phyloP scores from a whole-genome alignment of 2,329 filamentous ascomycete genomes.

The Aspergillus chevalieri region DNA sequence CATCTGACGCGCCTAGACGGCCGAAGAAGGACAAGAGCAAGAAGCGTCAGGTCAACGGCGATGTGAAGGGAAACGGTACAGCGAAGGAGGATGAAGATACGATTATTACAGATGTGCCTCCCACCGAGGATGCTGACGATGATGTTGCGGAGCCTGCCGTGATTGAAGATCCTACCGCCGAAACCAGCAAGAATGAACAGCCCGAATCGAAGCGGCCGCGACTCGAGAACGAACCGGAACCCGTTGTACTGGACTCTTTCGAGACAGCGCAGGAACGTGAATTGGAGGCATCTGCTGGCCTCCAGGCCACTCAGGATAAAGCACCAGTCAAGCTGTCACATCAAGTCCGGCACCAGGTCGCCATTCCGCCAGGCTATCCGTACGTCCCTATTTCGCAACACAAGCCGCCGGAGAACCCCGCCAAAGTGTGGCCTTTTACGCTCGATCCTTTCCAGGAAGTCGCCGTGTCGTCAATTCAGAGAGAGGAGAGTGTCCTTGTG shows the following conservation, averaged over 20 bases:
- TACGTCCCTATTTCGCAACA: conserved; percentile 94
- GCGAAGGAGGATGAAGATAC: conserved; percentile 25
- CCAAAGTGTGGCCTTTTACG: conserved; percentile 77
- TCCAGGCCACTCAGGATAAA: conserved; percentile 56
- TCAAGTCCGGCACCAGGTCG: conserved; percentile 97
- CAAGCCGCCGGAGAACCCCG: conserved; percentile 80
- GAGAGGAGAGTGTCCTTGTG: conserved; percentile 92
- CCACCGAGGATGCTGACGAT: conserved; percentile 12
- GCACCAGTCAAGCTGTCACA: conserved; percentile 74
- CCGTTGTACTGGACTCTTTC: conserved; percentile 87
- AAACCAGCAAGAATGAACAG: conserved; percentile 27
- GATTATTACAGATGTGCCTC: conserved; percentile 14
- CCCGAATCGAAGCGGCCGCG: conserved; percentile 44
- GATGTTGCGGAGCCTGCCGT: conserved; percentile 8
- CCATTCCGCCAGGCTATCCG: conserved; percentile 86
- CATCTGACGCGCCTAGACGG: conserved; percentile 29
- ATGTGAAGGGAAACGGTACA: conserved; percentile 53
- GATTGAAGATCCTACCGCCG: conserved; percentile 6
- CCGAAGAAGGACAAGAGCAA: conserved; percentile 60
- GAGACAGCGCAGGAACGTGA: conserved; percentile 92
- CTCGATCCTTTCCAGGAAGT: conserved; percentile 97
- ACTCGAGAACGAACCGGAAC: conserved; percentile 59
- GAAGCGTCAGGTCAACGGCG: conserved; percentile 80
- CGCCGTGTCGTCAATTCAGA: conserved; percentile 88
- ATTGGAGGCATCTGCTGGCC: conserved; percentile 70